Base-by-base conservation (phyloP, 1,139 yeast species). In the Hansenula sp. region DNA sequence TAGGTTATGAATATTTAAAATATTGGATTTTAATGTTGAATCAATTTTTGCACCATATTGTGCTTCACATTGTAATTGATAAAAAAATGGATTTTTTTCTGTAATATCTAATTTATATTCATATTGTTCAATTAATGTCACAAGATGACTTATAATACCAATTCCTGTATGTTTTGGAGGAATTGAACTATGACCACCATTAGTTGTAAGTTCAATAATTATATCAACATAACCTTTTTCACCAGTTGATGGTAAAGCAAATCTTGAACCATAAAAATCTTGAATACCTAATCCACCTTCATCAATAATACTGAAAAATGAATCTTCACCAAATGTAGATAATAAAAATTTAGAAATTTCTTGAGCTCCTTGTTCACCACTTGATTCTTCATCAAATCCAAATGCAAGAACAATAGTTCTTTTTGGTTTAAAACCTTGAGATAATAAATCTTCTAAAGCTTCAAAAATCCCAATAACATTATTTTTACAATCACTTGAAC, bases 131-230 rank as follows among this genome's bases (percentile, higher is more conserved):
- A 80, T 62, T 20, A 56, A 51, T 24, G 61, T 56, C 24, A 77
- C 67, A 38, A 81, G 60, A 38, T 75, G 73, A 4, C 80, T 68
- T 46, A 79, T 65, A 33, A 82, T 71, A 13, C 88, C 89, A 53
- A 82, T 79, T 8, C 79, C 69, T 1, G 87, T 82, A 55, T 81
- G 86, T 45, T 72, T 78, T 3, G 82, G 83, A n/a, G 88, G 88
- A 19, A 71, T 59, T 2, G 84, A 75, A 2, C 87, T 77, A 52
- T 82, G 89, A 4, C 89, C 89, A 36, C 88, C 88, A 11, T 75
- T 74, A 2, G 82, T 74, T 20, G 61, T 63, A 20, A 82, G 59
- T 12, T 66, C 63, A 32, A 79, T 64, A 12, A 57, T 51, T 6
- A 72, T 53, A 53, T 82, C 82, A 37, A 73, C 51, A 49, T 73